phyloP scores from a whole-genome alignment of 768 basidiomycete species.

The Filobasidium wieringae region DNA sequence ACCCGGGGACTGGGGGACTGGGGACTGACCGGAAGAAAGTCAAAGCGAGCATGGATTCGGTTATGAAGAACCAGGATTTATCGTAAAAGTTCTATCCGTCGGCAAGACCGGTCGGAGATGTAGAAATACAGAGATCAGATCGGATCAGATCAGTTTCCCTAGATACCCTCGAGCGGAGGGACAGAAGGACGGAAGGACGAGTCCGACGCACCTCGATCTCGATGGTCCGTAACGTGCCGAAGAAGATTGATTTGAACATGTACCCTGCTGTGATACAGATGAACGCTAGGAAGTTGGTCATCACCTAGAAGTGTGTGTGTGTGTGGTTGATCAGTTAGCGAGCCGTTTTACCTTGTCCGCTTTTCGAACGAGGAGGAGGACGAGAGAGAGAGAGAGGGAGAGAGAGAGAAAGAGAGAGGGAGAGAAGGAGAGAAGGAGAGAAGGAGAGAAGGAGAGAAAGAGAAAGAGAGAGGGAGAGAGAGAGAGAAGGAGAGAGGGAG shows the following conservation, averaged over 20 bases:
- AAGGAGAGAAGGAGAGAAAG: too few relatives aligned
- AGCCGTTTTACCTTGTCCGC: too few relatives aligned
- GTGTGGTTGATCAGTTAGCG: too few relatives aligned
- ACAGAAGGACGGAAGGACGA: too few relatives aligned
- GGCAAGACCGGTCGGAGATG: background rate
- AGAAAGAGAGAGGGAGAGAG: too few relatives aligned
- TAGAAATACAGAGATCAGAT: too few relatives aligned
- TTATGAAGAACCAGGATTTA: conserved; percentile 92
- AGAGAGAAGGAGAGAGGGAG: too few relatives aligned
- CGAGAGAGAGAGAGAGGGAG: too few relatives aligned
- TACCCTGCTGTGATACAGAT: conserved; percentile 64
- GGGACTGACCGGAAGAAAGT: conserved; percentile 66
- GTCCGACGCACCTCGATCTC: conserved; percentile 71
- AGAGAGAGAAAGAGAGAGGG: too few relatives aligned
- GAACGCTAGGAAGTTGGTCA: conserved; percentile 81
- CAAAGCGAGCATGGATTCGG: conserved; percentile 87
- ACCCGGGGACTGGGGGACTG: too few relatives aligned
- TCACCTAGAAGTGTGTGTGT: conserved; percentile 57
- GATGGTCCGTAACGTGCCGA: conserved; percentile 70
- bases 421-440: too few relatives aligned
- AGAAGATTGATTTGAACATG: conserved; percentile 73
- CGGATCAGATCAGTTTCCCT: background rate
- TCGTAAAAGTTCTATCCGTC: conserved; percentile 74
- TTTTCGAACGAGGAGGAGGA: too few relatives aligned
- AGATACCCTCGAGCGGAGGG: background rate